phyloP scores from a whole-genome alignment of 73 alveolate genomes.

The Paramecium sonneborni region DNA sequence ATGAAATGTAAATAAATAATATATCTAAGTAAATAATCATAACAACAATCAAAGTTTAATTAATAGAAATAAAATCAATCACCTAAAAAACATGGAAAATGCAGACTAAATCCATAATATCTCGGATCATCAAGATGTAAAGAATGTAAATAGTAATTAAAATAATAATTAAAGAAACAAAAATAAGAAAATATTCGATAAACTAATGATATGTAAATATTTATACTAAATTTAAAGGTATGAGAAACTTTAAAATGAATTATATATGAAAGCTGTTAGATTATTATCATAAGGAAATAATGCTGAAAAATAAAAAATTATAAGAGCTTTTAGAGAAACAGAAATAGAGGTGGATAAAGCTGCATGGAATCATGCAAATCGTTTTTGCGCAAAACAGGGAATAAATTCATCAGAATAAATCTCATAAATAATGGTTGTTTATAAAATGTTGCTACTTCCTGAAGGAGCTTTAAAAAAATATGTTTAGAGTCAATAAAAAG shows the following conservation, averaged over 20 bases:
- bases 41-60: neutral
- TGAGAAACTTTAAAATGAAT: constrained; percentile 9
- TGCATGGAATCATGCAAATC: constrained; percentile 11
- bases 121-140: neutral
- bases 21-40: neutral
- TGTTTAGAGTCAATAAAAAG: neutral
- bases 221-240: neutral
- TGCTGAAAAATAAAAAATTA: neutral
- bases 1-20: neutral
- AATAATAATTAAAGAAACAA: neutral
- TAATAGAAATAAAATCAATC: neutral
- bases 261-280: neutral
- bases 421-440: neutral
- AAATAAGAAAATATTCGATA: neutral
- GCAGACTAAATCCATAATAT: neutral
- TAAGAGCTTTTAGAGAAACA: constrained; percentile 49
- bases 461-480: constrained; percentile 22
- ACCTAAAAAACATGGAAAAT: neutral
- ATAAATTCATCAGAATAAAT: neutral
- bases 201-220: constrained; percentile 1
- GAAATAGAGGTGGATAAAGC: constrained; percentile 56
- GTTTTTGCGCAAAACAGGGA: neutral
- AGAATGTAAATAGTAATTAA: neutral
- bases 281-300: neutral
- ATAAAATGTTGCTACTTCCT: constrained; percentile 46